Base-by-base conservation (phyloP, 805 yeast genomes). In the Yamadazyma scolyti region DNA sequence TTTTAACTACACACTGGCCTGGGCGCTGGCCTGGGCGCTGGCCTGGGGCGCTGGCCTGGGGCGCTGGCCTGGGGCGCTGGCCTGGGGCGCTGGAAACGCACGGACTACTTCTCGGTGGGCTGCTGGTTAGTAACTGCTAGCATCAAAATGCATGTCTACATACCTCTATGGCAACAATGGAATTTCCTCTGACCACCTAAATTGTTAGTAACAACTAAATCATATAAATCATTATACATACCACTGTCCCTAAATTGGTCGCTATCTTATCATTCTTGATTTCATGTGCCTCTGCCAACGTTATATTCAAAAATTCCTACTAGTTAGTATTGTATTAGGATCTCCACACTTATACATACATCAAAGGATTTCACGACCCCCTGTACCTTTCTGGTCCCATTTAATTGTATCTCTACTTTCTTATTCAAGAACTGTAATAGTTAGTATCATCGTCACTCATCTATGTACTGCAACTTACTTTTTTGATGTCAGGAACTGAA, bases 331-430 rank as follows among this genome's bases (percentile, higher is more conserved):
- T 17, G 6, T 7, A 10, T 17, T 6, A 6, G 6, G 18, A 6
- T 5, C 4, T 13, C 23, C 15, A 24, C 7, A 10, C 17, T 10
- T 5, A 33, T 49, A 56, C 62, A 28, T 51, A 77, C 74, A 52
- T 90, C 97, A 54, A 78, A 90, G 2, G 97, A 97, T 46, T 85
- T 68, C 33, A 90, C 68, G 9, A 75, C 73, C 2, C 97, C 97
- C n/a, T 75, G 73, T 1, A 90, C 75, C 44, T 73, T 74, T 30
- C 97, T 69, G 9, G 82, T 61, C 2, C 95, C 94, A 54, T 86
- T 87, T 37, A 90, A 67, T 42, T 82, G 83, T 11, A 90, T 63
- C 9, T 77, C 66, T 16, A 90, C 68, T 47, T 76, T 75, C 58
- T 84, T 85, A 50, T 84, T 89, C 74, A 86, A 70, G 52, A 85